Percentiles rank a stretch among this genome's conserved stretches.
These are phyloP conservation scores for Teunomyces panamensis DNA, from an alignment of 805 yeast species.

Conservation along the genomic window DNA sequence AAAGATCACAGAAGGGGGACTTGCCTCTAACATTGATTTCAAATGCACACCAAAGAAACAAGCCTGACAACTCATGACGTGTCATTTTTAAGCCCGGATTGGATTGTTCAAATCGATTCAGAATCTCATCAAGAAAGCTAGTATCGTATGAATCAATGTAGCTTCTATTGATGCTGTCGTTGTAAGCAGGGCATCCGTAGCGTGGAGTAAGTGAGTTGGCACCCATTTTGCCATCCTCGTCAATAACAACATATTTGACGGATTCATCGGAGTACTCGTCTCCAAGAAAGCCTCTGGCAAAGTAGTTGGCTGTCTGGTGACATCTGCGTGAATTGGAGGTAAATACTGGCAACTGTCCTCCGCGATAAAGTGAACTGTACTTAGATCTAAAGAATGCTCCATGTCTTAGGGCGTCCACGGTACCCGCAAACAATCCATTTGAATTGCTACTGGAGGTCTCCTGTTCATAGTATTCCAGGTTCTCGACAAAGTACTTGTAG, in stretches of 20 bases:
- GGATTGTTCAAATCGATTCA: slow-evolving; percentile 50
- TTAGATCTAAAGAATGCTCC: slow-evolving; percentile 50
- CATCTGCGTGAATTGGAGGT: slow-evolving; percentile 55
- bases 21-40: slow-evolving; percentile 69
- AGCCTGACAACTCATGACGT: slow-evolving; percentile 45
- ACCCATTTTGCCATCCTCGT: slow-evolving; percentile 38
- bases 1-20: slow-evolving; percentile 64
- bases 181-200: slow-evolving; percentile 17
- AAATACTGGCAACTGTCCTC: slow-evolving; percentile 46
- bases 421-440: slow-evolving; percentile 50
- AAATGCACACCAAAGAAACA: slow-evolving; percentile 69
- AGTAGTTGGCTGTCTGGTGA: slow-evolving; percentile 50
- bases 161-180: slow-evolving; percentile 7
- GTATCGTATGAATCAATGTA: slow-evolving; percentile 26
- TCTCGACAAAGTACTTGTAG: slow-evolving; percentile 46
- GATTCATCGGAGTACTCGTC: slow-evolving; percentile 32
- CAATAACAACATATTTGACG: slow-evolving; percentile 38
- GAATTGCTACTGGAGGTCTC: slow-evolving; percentile 49
- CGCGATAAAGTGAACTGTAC: slow-evolving; percentile 46
- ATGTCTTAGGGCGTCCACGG: slow-evolving; percentile 43
- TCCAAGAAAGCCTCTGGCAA: slow-evolving; percentile 60
- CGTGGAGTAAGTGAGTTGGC: slow-evolving; percentile 30
- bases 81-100: slow-evolving; percentile 56
- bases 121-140: slow-evolving; percentile 50
- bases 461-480: slow-evolving; percentile 39